Conservation (phyloP, 192 early-diverging fungal genomes). For the Entomortierella chlamydospora region DNA sequence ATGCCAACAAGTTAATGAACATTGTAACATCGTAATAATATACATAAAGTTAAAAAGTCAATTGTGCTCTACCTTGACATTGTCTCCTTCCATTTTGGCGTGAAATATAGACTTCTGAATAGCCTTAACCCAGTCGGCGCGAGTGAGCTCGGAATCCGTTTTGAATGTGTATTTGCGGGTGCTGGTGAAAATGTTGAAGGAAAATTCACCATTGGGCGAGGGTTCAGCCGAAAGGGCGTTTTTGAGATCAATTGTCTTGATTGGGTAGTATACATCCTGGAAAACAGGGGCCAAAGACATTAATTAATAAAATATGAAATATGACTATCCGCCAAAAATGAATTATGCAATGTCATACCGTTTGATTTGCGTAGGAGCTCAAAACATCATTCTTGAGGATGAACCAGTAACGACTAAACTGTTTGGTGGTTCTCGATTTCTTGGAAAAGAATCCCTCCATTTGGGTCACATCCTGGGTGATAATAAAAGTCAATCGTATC, state of each 20-base stretch:
- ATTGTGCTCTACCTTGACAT: constrained; percentile 55
- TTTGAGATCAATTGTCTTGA: constrained; percentile 71
- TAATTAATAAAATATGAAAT: too few species aligned
- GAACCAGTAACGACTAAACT: constrained; percentile 69
- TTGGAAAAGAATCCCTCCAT: constrained; percentile 67
- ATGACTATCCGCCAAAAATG: too few species aligned
- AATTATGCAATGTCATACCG: too few species aligned
- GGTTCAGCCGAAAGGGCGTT: constrained; percentile 61
- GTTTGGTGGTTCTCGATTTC: constrained; percentile 45
- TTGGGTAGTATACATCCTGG: constrained; percentile 69
- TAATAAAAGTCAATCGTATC: too few species aligned
- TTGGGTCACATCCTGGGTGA: constrained; percentile 59
- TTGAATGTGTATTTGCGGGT: constrained; percentile 64
- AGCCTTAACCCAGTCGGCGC: constrained; percentile 70
- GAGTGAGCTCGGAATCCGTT: constrained; percentile 65
- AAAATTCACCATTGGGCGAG: constrained; percentile 53
- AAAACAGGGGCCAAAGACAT: neutral
- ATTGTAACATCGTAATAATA: too few species aligned
- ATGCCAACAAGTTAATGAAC: neutral
- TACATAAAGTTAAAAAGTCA: too few species aligned
- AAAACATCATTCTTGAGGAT: constrained; percentile 70
- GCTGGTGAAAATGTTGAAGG: constrained; percentile 62
- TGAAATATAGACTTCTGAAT: constrained; percentile 68
- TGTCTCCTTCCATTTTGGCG: constrained; percentile 68
- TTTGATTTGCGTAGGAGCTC: constrained; percentile 64